Evolutionary conservation across 2,329 filamentous ascomycete species (phyloP).

Genomic region (Fonsecaea pugnacius): DNA sequence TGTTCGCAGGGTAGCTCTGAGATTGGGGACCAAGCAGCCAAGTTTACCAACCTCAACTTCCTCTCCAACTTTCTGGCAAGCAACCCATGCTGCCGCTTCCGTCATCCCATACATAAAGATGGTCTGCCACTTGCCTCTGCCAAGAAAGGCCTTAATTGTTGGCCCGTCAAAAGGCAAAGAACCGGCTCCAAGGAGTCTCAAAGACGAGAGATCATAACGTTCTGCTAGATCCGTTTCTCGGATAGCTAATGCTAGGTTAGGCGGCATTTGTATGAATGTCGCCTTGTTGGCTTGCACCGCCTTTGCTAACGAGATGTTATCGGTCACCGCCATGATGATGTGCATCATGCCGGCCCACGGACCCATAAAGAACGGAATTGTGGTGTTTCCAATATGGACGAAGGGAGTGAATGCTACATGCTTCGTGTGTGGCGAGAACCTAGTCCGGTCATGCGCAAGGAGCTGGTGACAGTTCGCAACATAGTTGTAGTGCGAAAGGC

Average conservation of each 20-base stretch:
- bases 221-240: conserved; percentile 77
- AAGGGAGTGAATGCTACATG: conserved; percentile 81
- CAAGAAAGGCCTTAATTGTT: conserved; percentile 71
- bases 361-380: conserved; percentile 70
- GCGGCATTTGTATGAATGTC: conserved; percentile 79
- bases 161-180: conserved; percentile 82
- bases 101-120: conserved; percentile 77
- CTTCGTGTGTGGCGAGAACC: conserved; percentile 62
- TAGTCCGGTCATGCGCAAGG: conserved; percentile 52
- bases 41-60: conserved; percentile 75
- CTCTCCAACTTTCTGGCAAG: conserved; percentile 72
- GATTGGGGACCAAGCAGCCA: conserved; percentile 75
- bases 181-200: conserved; percentile 79
- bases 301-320: conserved; percentile 75
- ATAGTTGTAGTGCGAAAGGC: conserved; percentile 81
- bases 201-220: conserved; percentile 83
- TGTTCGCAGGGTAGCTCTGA: conserved; percentile 69
- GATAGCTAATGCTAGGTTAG: conserved; percentile 78
- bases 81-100: conserved; percentile 82
- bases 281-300: conserved; percentile 74
- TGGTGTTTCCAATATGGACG: conserved; percentile 87
- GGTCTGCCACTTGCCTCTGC: conserved; percentile 66
- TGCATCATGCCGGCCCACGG: conserved; percentile 68
- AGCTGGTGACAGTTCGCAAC: conserved; percentile 71
- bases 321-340: conserved; percentile 77